These are phyloP conservation scores for Haplographium delicatum DNA, from an alignment of 495 filamentous ascomycete genomes.

Conservation along the genomic window DNA sequence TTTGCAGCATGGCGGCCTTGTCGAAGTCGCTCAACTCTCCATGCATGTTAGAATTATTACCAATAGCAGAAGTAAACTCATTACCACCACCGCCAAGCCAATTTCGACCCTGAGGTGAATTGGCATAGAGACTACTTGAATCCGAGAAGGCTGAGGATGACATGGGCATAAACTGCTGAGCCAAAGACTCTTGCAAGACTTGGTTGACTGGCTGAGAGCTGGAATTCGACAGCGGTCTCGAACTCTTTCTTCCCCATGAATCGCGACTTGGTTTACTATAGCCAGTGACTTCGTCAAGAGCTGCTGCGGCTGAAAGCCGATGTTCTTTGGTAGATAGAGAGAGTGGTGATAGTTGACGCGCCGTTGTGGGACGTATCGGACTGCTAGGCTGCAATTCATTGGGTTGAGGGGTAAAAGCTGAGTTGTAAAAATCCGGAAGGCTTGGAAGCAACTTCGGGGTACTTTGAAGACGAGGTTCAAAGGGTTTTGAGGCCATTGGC, in stretches of 20 bases:
- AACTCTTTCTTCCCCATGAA: constrained; percentile 11
- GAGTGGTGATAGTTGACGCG: constrained; percentile 16
- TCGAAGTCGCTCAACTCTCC: constrained; percentile 20
- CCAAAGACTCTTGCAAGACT: constrained; percentile 13
- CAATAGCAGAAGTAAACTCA: background rate
- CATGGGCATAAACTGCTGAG: constrained; percentile 12
- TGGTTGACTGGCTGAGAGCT: constrained; percentile 12
- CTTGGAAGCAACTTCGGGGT: constrained; percentile 22
- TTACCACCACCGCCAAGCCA: constrained; percentile 17
- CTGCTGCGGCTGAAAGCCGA: constrained; percentile 12
- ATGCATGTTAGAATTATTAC: constrained; percentile 19
- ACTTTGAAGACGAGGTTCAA: constrained; percentile 7
- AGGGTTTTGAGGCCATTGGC: constrained; percentile 5
- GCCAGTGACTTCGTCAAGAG: constrained; percentile 16
- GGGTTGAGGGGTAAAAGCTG: constrained; percentile 24
- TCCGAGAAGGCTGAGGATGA: constrained; percentile 27
- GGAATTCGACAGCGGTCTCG: constrained; percentile 2
- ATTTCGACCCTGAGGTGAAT: constrained; percentile 24
- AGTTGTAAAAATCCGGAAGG: constrained; percentile 19
- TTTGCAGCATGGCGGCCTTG: constrained; percentile 15
- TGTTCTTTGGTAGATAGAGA: constrained; percentile 14
- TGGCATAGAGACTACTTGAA: constrained; percentile 32
- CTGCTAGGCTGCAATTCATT: constrained; percentile 20
- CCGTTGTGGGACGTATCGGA: constrained; percentile 10
- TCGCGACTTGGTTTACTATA: background rate